phyloP scores from a whole-genome alignment of 345 rosid genomes.

The Gossypium ekmanianum region DNA sequence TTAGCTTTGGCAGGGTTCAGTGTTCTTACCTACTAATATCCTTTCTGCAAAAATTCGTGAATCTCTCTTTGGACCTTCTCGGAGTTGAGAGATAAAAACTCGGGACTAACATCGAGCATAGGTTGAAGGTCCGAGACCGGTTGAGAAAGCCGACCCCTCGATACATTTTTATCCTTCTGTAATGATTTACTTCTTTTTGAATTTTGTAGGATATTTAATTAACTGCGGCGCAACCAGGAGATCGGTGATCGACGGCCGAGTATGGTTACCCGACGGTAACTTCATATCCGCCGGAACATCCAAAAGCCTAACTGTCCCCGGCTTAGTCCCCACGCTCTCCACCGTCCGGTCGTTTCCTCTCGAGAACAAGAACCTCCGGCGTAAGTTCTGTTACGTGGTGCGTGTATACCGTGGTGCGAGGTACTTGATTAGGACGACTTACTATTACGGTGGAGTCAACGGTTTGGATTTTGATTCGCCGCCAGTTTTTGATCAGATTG shows the following conservation, averaged over 20 bases:
- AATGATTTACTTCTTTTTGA: background rate
- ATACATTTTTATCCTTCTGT: too few species aligned
- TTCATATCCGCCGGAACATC: constrained; percentile 47
- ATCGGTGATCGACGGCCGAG: constrained; percentile 37
- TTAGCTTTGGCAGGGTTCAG: too few species aligned
- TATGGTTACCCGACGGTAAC: constrained; percentile 58
- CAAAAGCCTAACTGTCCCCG: constrained; percentile 34
- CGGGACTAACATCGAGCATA: too few species aligned
- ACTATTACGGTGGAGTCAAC: constrained; percentile 82
- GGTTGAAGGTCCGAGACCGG: too few species aligned
- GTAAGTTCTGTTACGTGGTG: constrained; percentile 65
- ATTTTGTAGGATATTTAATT: constrained; percentile 47
- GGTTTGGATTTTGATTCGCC: constrained; percentile 40
- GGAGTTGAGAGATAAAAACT: too few species aligned
- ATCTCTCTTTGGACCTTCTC: too few species aligned
- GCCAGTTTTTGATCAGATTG: constrained; percentile 87
- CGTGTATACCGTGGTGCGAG: constrained; percentile 50
- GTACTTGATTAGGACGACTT: constrained; percentile 68
- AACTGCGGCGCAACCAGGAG: constrained; percentile 61
- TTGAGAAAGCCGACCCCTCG: too few species aligned
- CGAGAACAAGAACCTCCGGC: constrained; percentile 25
- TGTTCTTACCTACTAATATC: too few species aligned
- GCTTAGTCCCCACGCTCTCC: constrained; percentile 33
- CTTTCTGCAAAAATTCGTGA: too few species aligned
- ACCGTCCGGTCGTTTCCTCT: constrained; percentile 84